These are phyloP conservation scores for Claviceps sp. DNA, from an alignment of 2,329 filamentous ascomycete species.

Conservation along the genomic window DNA sequence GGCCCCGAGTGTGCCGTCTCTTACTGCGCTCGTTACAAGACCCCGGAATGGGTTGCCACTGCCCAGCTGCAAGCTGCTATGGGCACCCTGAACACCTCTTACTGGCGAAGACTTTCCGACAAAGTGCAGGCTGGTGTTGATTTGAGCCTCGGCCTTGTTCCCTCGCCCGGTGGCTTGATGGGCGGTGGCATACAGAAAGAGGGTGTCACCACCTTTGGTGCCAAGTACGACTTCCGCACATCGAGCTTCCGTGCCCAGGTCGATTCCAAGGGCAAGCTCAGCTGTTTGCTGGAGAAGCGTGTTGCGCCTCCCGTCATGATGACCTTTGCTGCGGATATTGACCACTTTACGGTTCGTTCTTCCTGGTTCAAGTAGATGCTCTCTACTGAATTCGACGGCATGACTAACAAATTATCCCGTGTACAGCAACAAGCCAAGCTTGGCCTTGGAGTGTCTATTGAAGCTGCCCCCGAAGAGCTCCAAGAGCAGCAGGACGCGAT, in stretches of 20 bases:
- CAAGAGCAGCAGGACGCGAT: slow-evolving; percentile 67
- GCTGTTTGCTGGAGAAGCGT: slow-evolving; percentile 87
- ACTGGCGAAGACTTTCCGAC: slow-evolving; percentile 86
- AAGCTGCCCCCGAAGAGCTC: slow-evolving; percentile 71
- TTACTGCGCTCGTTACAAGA: slow-evolving; percentile 85
- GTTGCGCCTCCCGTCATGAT: slow-evolving; percentile 85
- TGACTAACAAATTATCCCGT: not conserved
- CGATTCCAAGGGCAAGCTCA: slow-evolving; percentile 87
- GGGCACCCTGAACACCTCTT: slow-evolving; percentile 78
- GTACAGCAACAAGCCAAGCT: slow-evolving; percentile 84
- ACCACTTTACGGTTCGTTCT: slow-evolving; percentile 76
- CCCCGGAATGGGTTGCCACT: slow-evolving; percentile 82
- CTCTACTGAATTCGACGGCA: slow-evolving; percentile 10
- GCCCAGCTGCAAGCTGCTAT: slow-evolving; percentile 73
- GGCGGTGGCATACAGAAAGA: slow-evolving; percentile 68
- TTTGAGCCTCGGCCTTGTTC: slow-evolving; percentile 73
- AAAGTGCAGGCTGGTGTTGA: slow-evolving; percentile 95
- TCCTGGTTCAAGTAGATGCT: not conserved
- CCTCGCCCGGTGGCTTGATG: slow-evolving; percentile 55
- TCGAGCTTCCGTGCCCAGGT: slow-evolving; percentile 92
- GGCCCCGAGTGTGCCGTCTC: slow-evolving; percentile 85
- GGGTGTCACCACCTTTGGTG: slow-evolving; percentile 79
- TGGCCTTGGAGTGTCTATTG: slow-evolving; percentile 84
- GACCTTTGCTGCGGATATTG: slow-evolving; percentile 92
- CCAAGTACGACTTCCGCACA: slow-evolving; percentile 96